Conservation (phyloP, 1,284 basidiomycete genomes). For the Trichosporon sp. region DNA sequence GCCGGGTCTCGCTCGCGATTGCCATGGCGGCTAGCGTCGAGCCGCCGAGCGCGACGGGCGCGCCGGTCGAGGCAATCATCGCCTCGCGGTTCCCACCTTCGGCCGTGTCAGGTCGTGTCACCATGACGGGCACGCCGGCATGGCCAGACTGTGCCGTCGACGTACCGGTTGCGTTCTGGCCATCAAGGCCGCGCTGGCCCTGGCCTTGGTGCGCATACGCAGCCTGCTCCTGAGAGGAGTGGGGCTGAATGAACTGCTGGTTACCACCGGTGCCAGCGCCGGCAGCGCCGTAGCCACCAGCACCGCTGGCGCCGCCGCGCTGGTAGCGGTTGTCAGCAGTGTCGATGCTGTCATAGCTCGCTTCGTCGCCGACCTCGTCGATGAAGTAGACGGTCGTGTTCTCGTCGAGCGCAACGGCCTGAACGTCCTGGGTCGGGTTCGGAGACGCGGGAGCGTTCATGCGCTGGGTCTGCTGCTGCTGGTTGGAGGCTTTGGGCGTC, state of each 20-base stretch:
- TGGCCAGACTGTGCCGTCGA: background rate
- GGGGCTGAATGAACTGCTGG: conserved; percentile 1
- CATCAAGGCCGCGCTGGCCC: background rate
- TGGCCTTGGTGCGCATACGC: background rate
- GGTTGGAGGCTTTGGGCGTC: background rate
- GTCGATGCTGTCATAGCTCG: background rate
- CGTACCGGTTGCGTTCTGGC: background rate
- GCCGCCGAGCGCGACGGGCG: background rate
- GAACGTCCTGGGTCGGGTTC: conserved; percentile 5
- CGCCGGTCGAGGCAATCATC: background rate
- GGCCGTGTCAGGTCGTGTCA: conserved; percentile 2
- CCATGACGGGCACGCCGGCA: conserved; percentile 3
- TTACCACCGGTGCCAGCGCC: background rate
- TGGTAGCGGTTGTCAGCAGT: background rate
- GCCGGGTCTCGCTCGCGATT: conserved; percentile 14
- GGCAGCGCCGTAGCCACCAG: background rate
- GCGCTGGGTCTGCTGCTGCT: background rate
- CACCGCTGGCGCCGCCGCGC: background rate
- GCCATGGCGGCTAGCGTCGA: background rate
- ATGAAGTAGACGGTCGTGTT: conserved; percentile 21
- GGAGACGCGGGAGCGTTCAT: background rate
- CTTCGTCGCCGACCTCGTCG: conserved; percentile 10
- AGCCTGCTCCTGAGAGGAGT: background rate
- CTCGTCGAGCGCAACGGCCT: conserved; percentile 13
- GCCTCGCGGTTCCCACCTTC: background rate